Percentiles rank a stretch among this genome's conserved stretches.
phyloP scores from a whole-genome alignment of 2,329 filamentous ascomycete genomes.

The Orbilia javanica region DNA sequence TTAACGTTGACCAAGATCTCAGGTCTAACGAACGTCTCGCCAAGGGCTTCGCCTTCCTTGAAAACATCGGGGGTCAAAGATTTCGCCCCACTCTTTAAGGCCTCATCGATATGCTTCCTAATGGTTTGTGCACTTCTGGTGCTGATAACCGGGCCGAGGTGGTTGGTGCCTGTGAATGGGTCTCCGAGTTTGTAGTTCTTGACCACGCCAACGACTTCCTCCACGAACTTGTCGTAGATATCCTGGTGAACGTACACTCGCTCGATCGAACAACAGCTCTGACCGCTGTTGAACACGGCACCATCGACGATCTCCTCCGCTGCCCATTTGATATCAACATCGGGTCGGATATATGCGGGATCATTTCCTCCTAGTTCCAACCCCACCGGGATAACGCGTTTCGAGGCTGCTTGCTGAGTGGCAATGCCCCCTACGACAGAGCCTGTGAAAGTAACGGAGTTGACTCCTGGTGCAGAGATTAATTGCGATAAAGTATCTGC shows the following conservation, averaged over 20 bases:
- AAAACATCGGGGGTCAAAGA: slow-evolving; percentile 79
- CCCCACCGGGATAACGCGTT: slow-evolving; percentile 85
- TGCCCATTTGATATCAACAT: slow-evolving; percentile 90
- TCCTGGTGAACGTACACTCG: slow-evolving; percentile 89
- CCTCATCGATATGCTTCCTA: slow-evolving; percentile 82
- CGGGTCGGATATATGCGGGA: slow-evolving; percentile 85
- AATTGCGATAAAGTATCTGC: slow-evolving; percentile 81
- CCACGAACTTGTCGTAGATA: slow-evolving; percentile 85
- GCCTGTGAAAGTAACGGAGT: slow-evolving; percentile 91
- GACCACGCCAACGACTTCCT: slow-evolving; percentile 82
- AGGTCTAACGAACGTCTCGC: slow-evolving; percentile 77
- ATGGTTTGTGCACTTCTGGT: slow-evolving; percentile 73
- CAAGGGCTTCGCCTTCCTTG: slow-evolving; percentile 60
- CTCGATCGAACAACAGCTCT: slow-evolving; percentile 95
- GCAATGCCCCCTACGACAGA: slow-evolving; percentile 88
- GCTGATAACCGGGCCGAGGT: slow-evolving; percentile 83
- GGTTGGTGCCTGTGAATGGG: slow-evolving; percentile 75
- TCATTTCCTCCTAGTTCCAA: slow-evolving; percentile 96
- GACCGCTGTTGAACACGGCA: slow-evolving; percentile 97
- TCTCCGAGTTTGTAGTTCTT: slow-evolving; percentile 76
- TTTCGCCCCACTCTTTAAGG: slow-evolving; percentile 83
- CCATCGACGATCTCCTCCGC: slow-evolving; percentile 96
- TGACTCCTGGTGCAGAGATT: slow-evolving; percentile 80
- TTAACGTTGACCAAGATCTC: slow-evolving; percentile 83
- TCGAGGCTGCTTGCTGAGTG: slow-evolving; percentile 85